A percentile compares a stretch with the other conserved stretches of the same genome.
Evolutionary conservation across 306 rosid genomes (phyloP).

Genomic region (Sesbania bispinosa): DNA sequence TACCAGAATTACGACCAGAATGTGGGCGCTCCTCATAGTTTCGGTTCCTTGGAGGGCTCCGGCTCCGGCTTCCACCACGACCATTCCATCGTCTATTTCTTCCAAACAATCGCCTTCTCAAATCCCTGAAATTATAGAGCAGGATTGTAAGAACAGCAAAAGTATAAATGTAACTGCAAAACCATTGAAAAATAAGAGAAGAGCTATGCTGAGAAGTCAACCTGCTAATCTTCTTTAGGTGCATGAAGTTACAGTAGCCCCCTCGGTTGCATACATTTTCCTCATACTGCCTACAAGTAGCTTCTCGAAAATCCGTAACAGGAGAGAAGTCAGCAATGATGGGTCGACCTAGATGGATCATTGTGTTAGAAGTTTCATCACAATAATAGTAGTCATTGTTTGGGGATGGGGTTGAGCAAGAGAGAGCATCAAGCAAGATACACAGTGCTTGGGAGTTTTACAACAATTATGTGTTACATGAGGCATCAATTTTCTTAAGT

Average conservation of each 20-base stretch:
- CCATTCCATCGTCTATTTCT: conserved; percentile 70
- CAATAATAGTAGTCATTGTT: background rate
- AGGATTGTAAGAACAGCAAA: background rate
- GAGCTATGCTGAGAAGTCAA: conserved; percentile 15
- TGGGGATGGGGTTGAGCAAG: background rate
- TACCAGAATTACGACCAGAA: conserved; percentile 57
- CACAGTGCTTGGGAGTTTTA: background rate
- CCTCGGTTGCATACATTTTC: conserved; percentile 98
- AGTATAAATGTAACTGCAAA: background rate
- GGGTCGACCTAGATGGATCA: conserved; percentile 65
- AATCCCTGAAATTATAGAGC: conserved; percentile 56
- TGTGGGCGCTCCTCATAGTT: conserved; percentile 70
- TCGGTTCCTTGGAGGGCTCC: conserved; percentile 79
- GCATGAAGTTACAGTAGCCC: conserved; percentile 99
- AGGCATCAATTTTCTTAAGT: background rate
- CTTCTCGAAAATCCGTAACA: conserved; percentile 98
- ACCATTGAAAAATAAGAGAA: background rate
- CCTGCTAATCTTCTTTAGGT: conserved; percentile 95
- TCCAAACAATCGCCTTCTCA: conserved; percentile 82
- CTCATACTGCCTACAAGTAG: conserved; percentile 98
- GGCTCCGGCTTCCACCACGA: conserved; percentile 74
- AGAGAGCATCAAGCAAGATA: background rate
- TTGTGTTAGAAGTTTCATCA: conserved; percentile 21
- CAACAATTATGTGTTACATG: background rate
- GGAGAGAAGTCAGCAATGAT: conserved; percentile 97